phyloP scores from a whole-genome alignment of 169 alveolate genomes.

The Babesia ovata region DNA sequence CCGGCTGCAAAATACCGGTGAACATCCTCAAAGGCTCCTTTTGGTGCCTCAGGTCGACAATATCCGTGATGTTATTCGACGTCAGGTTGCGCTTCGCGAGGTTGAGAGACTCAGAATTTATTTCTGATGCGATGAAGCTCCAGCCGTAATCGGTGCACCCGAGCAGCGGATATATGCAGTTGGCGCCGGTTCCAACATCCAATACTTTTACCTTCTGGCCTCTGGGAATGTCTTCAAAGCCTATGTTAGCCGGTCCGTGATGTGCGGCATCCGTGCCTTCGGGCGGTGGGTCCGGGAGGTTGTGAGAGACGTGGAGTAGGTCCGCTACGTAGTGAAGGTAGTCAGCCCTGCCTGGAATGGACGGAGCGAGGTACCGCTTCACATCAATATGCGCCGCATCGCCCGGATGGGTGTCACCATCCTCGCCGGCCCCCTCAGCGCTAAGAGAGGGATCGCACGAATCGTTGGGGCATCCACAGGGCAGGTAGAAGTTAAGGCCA shows the following conservation, averaged over 20 bases:
- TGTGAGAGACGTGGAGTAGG: conserved; percentile 32
- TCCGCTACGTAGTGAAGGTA: conserved; percentile 70
- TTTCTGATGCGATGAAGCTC: conserved; percentile 72
- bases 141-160: conserved; percentile 72
- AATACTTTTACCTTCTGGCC: conserved; percentile 67
- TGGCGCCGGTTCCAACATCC: conserved; percentile 81
- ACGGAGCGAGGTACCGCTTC: conserved; percentile 69
- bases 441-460: conserved; percentile 25
- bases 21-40: conserved; percentile 46
- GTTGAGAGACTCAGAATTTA: conserved; percentile 46
- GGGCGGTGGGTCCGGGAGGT: conserved; percentile 8
- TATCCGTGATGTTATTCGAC: conserved; percentile 14
- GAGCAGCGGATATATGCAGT: conserved; percentile 76
- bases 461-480: conserved; percentile 58
- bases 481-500: conserved; percentile 54
- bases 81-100: conserved; percentile 54
- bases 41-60: conserved; percentile 47
- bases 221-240: conserved; percentile 7
- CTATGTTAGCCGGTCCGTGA: neutral
- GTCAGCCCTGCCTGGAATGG: conserved; percentile 75
- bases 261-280: conserved; percentile 2
- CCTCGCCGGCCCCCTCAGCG: conserved; percentile 14
- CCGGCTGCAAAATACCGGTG: conserved; percentile 25
- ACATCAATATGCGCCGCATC: neutral
- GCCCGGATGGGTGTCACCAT: conserved; percentile 1